Conservation (phyloP, 176 grass and related monocot genomes). For the Cocos nucifera region DNA sequence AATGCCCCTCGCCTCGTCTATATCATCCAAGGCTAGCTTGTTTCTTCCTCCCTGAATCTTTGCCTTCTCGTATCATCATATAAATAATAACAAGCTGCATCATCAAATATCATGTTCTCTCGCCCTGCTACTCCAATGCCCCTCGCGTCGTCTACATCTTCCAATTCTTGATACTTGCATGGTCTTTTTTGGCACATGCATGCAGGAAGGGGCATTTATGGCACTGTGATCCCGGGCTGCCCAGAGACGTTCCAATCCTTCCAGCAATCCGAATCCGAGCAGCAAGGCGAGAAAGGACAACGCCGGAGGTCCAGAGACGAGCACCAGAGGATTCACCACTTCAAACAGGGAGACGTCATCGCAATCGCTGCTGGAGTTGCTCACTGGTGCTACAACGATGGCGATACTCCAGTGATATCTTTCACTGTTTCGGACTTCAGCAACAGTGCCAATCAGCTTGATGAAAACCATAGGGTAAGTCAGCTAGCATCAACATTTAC, state of each 20-base stretch:
- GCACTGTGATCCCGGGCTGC: slow-evolving; percentile 19
- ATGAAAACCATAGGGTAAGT: slow-evolving; percentile 22
- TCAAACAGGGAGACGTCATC: slow-evolving; percentile 34
- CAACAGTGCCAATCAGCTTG: slow-evolving; percentile 32
- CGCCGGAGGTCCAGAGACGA: slow-evolving; percentile 24
- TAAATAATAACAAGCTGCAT: background rate
- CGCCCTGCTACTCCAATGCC: slow-evolving; percentile 27
- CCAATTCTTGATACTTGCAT: slow-evolving; percentile 9
- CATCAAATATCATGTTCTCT: background rate
- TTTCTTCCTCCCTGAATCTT: background rate
- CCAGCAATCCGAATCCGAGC: slow-evolving; percentile 12
- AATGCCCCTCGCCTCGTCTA: slow-evolving; percentile 29
- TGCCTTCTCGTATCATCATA: background rate
- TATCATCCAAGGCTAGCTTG: slow-evolving; percentile 25
- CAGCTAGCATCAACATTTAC: background rate
- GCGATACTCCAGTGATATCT: background rate
- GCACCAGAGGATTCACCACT: slow-evolving; percentile 35
- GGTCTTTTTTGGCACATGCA: background rate
- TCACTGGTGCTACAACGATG: slow-evolving; percentile 34
- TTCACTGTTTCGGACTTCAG: slow-evolving; percentile 22
- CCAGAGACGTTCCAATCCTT: slow-evolving; percentile 28
- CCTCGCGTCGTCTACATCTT: slow-evolving; percentile 21
- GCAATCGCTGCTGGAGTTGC: slow-evolving; percentile 22
- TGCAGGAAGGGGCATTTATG: slow-evolving; percentile 28
- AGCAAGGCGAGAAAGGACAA: slow-evolving; percentile 9